Percentiles rank a stretch among this genome's conserved stretches.
Evolutionary conservation across 495 filamentous ascomycete species (phyloP).

Genomic region (Opeltia flavorubescens): DNA sequence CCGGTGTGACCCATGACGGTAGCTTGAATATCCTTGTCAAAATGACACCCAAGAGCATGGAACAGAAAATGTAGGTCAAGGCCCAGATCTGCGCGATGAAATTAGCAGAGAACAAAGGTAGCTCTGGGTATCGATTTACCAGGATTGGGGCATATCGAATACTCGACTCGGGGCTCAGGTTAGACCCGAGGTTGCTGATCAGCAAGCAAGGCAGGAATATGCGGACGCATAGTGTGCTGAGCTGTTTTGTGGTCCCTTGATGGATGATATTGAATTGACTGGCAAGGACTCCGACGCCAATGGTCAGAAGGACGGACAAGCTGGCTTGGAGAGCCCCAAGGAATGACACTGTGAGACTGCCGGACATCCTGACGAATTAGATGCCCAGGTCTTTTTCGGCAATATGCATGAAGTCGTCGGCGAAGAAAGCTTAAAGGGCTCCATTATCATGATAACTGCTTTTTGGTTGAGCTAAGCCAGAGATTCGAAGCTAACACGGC

Average conservation of each 20-base stretch:
- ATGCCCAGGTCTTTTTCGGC: too few relatives aligned
- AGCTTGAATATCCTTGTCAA: slow-evolving; percentile 35
- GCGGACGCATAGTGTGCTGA: slow-evolving; percentile 52
- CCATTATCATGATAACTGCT: not conserved
- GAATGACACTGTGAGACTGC: slow-evolving; percentile 30
- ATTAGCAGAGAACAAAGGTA: not conserved
- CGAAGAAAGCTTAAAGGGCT: too few relatives aligned
- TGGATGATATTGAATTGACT: slow-evolving; percentile 45
- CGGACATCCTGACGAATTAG: not conserved
- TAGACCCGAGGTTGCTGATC: slow-evolving; percentile 51
- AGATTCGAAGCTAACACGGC: too few relatives aligned
- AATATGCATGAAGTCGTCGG: too few relatives aligned
- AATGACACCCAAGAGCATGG: slow-evolving; percentile 36
- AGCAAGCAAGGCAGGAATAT: slow-evolving; percentile 59
- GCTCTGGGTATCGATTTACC: slow-evolving; percentile 12
- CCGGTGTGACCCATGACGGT: slow-evolving; percentile 51
- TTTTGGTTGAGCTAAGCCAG: too few relatives aligned
- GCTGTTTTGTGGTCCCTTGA: slow-evolving; percentile 38
- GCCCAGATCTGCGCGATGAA: slow-evolving; percentile 35
- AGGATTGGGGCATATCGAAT: slow-evolving; percentile 44
- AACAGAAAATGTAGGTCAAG: slow-evolving; percentile 38
- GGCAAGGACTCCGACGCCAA: slow-evolving; percentile 47
- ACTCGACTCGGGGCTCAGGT: slow-evolving; percentile 43
- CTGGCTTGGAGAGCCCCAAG: slow-evolving; percentile 58
- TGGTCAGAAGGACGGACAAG: slow-evolving; percentile 54